A percentile compares a stretch with the other conserved stretches of the same genome.
phyloP scores from a whole-genome alignment of 2,329 filamentous ascomycete genomes.

The Exophiala calicioides region DNA sequence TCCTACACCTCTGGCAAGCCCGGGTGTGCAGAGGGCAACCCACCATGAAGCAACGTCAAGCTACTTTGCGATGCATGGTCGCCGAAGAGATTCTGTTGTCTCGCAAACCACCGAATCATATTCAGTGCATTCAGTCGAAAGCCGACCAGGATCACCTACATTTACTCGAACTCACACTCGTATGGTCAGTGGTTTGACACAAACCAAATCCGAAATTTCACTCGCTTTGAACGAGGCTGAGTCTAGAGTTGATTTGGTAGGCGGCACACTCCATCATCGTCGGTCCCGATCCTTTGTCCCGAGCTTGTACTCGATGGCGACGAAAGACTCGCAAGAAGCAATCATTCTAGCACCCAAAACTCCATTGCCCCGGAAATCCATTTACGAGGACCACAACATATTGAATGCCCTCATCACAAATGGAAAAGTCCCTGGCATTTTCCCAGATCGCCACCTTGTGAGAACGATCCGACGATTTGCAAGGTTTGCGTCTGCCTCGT shows the following conservation, averaged over 20 bases:
- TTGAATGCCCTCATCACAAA: conserved; percentile 46
- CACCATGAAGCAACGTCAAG: conserved; percentile 27
- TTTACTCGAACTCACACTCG: conserved; percentile 43
- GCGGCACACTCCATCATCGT: conserved; percentile 32
- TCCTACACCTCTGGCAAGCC: conserved; percentile 26
- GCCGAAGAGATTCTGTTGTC: conserved; percentile 42
- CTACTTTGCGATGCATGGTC: conserved; percentile 41
- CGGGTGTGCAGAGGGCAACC: conserved; percentile 17
- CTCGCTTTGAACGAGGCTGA: conserved; percentile 36
- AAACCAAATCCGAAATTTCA: conserved; percentile 45
- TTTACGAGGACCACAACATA: conserved; percentile 49
- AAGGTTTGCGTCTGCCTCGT: conserved; percentile 50
- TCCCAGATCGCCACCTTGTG: conserved; percentile 48
- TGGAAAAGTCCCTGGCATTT: conserved; percentile 48
- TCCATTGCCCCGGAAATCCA: conserved; percentile 43
- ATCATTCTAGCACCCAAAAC: conserved; percentile 43
- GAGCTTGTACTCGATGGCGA: conserved; percentile 49
- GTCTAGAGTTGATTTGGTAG: conserved; percentile 31
- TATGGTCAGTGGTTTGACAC: conserved; percentile 46
- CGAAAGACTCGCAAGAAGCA: conserved; percentile 44
- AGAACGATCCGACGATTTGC: conserved; percentile 49
- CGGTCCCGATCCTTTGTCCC: conserved; percentile 44
- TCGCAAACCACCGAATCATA: conserved; percentile 45
- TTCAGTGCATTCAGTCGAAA: conserved; percentile 39
- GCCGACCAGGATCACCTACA: conserved; percentile 42